These are phyloP conservation scores for Microbotryum violaceum DNA, from an alignment of 1,284 basidiomycete genomes.

Conservation along the genomic window DNA sequence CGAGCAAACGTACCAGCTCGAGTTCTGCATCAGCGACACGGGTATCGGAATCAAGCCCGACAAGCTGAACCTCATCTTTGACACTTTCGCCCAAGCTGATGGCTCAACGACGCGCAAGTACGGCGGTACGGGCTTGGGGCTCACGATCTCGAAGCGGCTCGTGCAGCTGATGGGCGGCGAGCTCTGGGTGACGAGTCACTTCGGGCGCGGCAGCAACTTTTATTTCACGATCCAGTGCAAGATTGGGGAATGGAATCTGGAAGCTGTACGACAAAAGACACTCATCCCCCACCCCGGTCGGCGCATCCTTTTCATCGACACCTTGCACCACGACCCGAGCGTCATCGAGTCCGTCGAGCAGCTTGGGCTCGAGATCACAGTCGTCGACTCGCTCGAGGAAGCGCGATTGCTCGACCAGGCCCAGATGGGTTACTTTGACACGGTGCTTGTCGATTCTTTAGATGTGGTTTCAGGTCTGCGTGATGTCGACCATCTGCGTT, in stretches of 20 bases:
- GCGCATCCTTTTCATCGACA: slow-evolving; percentile 81
- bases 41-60: slow-evolving; percentile 99
- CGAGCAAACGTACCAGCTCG: slow-evolving; percentile 73
- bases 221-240: slow-evolving; percentile 84
- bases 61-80: slow-evolving; percentile 97
- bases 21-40: slow-evolving; percentile 96
- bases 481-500: slow-evolving; percentile 86
- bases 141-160: slow-evolving; percentile 62
- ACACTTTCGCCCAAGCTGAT: slow-evolving; percentile 98
- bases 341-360: slow-evolving; percentile 71
- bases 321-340: slow-evolving; percentile 64
- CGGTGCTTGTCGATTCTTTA: slow-evolving; percentile 87
- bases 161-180: slow-evolving; percentile 97
- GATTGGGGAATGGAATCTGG: slow-evolving; percentile 34
- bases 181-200: slow-evolving; percentile 94
- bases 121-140: slow-evolving; percentile 93
- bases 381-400: slow-evolving; percentile 67
- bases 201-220: slow-evolving; percentile 84
- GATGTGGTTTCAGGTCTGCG: slow-evolving; percentile 77
- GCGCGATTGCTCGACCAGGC: slow-evolving; percentile 47
- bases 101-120: slow-evolving; percentile 67
- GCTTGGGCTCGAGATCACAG: slow-evolving; percentile 71
- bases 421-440: slow-evolving; percentile 80
- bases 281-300: slow-evolving; percentile 46
- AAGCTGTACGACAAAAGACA: slow-evolving; percentile 35